A percentile compares a stretch with the other conserved stretches of the same genome.
Evolutionary conservation across 306 rosid genomes (phyloP).

Genomic region (Acmispon strigosus): DNA sequence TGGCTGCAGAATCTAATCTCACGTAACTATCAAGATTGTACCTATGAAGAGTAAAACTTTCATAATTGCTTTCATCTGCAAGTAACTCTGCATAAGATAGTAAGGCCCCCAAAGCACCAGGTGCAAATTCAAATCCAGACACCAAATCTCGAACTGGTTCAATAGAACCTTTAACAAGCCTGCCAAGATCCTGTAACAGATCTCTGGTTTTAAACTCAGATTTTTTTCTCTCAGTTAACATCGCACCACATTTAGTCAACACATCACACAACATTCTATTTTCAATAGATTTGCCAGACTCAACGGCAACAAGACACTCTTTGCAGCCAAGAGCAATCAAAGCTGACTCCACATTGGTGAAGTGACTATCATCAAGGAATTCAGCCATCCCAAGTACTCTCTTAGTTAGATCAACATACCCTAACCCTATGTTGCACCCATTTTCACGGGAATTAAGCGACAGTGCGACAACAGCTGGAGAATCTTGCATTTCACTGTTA

Average conservation of each 20-base stretch:
- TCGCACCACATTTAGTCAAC: slow-evolving; percentile 74
- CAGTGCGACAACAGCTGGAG: slow-evolving; percentile 73
- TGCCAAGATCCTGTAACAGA: slow-evolving; percentile 79
- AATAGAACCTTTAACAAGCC: slow-evolving; percentile 89
- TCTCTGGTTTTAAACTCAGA: slow-evolving; percentile 84
- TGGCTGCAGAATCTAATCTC: slow-evolving; percentile 96
- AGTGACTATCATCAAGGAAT: slow-evolving; percentile 88
- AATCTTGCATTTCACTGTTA: slow-evolving; percentile 96
- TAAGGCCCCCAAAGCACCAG: slow-evolving; percentile 83
- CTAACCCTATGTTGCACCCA: slow-evolving; percentile 78
- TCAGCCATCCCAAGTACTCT: slow-evolving; percentile 85
- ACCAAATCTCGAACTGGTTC: slow-evolving; percentile 88
- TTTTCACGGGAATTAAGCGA: slow-evolving; percentile 64
- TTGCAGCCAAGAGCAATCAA: slow-evolving; percentile 94
- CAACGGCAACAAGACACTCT: slow-evolving; percentile 79
- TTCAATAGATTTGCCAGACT: slow-evolving; percentile 59
- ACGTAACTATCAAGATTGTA: slow-evolving; percentile 78
- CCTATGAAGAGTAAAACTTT: slow-evolving; percentile 57
- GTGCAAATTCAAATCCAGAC: slow-evolving; percentile 83
- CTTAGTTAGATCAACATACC: slow-evolving; percentile 77
- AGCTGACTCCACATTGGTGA: slow-evolving; percentile 85
- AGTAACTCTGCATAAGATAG: slow-evolving; percentile 83
- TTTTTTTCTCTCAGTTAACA: slow-evolving; percentile 89
- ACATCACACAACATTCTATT: slow-evolving; percentile 55
- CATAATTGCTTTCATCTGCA: slow-evolving; percentile 88